phyloP scores from a whole-genome alignment of 2,329 filamentous ascomycete genomes.

The Harringtonia lauricola region DNA sequence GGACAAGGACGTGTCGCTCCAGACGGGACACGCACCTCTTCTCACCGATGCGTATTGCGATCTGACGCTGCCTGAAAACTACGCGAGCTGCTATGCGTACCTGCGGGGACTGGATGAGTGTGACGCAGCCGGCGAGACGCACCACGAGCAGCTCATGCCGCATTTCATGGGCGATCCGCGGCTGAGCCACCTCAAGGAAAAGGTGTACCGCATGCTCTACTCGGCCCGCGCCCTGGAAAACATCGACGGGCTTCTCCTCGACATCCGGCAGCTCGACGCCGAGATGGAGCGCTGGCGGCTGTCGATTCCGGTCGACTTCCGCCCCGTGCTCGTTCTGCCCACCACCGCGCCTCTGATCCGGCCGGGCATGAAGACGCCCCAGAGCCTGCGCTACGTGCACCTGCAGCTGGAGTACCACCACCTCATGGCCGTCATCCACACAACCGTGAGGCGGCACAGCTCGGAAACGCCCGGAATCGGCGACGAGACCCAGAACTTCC shows the following conservation, averaged over 20 bases:
- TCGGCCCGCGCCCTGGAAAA: not conserved
- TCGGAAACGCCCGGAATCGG: not conserved
- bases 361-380: not conserved
- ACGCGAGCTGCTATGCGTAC: not conserved
- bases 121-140: not conserved
- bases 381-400: not conserved
- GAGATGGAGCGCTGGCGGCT: not conserved
- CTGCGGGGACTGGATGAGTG: not conserved
- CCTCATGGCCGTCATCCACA: not conserved
- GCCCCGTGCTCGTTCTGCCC: not conserved
- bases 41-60: not conserved
- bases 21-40: not conserved
- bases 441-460: not conserved
- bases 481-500: not conserved
- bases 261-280: conserved; percentile 1
- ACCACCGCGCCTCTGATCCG: not conserved
- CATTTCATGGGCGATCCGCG: not conserved
- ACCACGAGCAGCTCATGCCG: not conserved
- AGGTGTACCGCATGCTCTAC: not conserved
- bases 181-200: not conserved
- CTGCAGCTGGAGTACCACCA: conserved; percentile 1
- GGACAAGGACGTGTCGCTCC: not conserved
- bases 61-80: not conserved
- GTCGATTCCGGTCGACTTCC: not conserved
- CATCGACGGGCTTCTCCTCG: not conserved